These are phyloP conservation scores for Nannochloropsis granulata DNA, from an alignment of 108 stramenopile species.

Conservation along the genomic window DNA sequence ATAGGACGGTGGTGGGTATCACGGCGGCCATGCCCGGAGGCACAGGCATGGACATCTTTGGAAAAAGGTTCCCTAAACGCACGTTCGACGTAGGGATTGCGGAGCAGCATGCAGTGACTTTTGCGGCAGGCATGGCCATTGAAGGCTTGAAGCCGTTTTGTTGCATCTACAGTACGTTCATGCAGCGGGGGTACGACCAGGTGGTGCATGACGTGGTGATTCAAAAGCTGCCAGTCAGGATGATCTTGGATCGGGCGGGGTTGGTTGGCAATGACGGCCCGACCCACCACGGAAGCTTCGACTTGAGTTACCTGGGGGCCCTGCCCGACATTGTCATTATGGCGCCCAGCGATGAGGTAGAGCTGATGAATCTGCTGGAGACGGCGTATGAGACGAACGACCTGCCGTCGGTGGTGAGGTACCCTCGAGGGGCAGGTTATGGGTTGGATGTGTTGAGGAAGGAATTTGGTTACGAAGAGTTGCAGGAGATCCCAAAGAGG, in stretches of 20 bases:
- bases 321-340: conserved; percentile 87
- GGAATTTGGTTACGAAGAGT: conserved; percentile 56
- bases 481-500: conserved; percentile 43
- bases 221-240: conserved; percentile 83
- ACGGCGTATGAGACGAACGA: conserved; percentile 73
- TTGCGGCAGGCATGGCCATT: conserved; percentile 89
- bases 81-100: conserved; percentile 96
- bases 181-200: conserved; percentile 95
- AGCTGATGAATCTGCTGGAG: conserved; percentile 80
- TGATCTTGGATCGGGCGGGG: conserved; percentile 86
- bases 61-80: conserved; percentile 80
- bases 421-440: conserved; percentile 84
- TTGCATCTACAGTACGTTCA: conserved; percentile 88
- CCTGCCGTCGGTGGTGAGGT: conserved; percentile 66
- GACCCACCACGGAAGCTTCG: conserved; percentile 88
- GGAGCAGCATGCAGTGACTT: conserved; percentile 93
- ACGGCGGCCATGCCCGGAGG: conserved; percentile 98
- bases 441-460: conserved; percentile 64
- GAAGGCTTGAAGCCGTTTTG: conserved; percentile 93
- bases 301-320: conserved; percentile 76
- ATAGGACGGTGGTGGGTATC: conserved; percentile 77
- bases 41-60: conserved; percentile 95
- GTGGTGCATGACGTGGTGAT: conserved; percentile 90
- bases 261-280: conserved; percentile 93
- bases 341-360: conserved; percentile 84